Evolutionary conservation across 1,284 basidiomycete genomes (phyloP).

Genomic region (Sporisorium sorghi): DNA sequence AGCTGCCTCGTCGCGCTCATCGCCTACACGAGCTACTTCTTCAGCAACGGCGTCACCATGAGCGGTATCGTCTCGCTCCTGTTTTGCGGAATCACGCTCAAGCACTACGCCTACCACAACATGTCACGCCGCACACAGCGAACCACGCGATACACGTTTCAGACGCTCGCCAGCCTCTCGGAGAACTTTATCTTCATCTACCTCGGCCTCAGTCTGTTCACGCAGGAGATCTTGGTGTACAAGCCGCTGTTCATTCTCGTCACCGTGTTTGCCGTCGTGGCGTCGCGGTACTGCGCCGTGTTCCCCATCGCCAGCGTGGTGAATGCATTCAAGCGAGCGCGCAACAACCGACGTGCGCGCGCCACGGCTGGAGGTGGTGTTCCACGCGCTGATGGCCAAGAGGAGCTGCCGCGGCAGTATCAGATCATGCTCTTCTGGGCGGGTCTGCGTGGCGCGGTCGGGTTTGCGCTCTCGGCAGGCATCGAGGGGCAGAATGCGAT

Average conservation of each 20-base stretch:
- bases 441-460: slow-evolving; percentile 92
- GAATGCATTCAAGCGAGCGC: slow-evolving; percentile 86
- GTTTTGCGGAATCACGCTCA: slow-evolving; percentile 98
- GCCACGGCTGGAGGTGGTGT: slow-evolving; percentile 46
- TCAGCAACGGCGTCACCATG: slow-evolving; percentile 90
- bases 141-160: slow-evolving; percentile 85
- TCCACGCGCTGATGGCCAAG: slow-evolving; percentile 35
- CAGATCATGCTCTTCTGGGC: slow-evolving; percentile 89
- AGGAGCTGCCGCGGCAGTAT: slow-evolving; percentile 65
- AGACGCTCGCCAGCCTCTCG: slow-evolving; percentile 74
- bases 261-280: slow-evolving; percentile 80
- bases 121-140: slow-evolving; percentile 96
- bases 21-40: slow-evolving; percentile 98
- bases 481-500: slow-evolving; percentile 92
- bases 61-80: slow-evolving; percentile 97
- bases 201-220: slow-evolving; percentile 95
- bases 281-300: slow-evolving; percentile 93
- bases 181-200: slow-evolving; percentile 99
- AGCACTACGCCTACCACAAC: slow-evolving; percentile 99
- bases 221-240: slow-evolving; percentile 85
- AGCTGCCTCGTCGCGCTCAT: slow-evolving; percentile 92
- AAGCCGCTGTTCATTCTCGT: slow-evolving; percentile 89
- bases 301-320: slow-evolving; percentile 96
- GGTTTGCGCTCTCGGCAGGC: slow-evolving; percentile 93
- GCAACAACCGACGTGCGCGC: slow-evolving; percentile 75